These are phyloP conservation scores for Mucor circinelloides DNA, from an alignment of 371 early-diverging fungal genomes.

Conservation along the genomic window DNA sequence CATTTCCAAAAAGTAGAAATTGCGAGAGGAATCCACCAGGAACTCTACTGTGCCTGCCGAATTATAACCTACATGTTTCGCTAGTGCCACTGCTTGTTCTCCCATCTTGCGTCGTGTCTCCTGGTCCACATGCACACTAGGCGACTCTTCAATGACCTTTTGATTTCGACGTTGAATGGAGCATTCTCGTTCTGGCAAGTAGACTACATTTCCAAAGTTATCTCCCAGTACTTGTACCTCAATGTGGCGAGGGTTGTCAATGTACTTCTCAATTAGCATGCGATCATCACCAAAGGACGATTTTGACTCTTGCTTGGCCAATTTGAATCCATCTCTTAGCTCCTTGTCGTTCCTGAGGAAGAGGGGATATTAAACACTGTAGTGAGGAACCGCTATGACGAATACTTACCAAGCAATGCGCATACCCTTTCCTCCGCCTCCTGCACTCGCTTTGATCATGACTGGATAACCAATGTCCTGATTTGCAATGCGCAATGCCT, in stretches of 20 bases:
- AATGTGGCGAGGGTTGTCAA: slow-evolving; percentile 83
- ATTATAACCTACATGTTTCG: slow-evolving; percentile 81
- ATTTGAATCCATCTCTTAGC: slow-evolving; percentile 74
- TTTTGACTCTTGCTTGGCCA: slow-evolving; percentile 81
- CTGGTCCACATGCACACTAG: slow-evolving; percentile 68
- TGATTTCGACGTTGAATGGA: slow-evolving; percentile 92
- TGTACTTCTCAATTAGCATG: slow-evolving; percentile 90
- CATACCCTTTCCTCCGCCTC: slow-evolving; percentile 93
- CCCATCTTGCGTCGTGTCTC: slow-evolving; percentile 77
- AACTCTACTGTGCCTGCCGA: slow-evolving; percentile 84
- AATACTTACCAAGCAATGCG: slow-evolving; percentile 63
- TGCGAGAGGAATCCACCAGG: slow-evolving; percentile 63
- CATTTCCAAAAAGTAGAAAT: slow-evolving; percentile 90
- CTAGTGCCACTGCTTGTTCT: slow-evolving; percentile 80
- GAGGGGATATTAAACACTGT: background rate
- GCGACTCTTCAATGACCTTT: slow-evolving; percentile 84
- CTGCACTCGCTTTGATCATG: slow-evolving; percentile 84
- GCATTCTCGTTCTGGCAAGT: slow-evolving; percentile 91
- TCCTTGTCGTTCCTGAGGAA: slow-evolving; percentile 61
- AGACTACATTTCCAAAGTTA: slow-evolving; percentile 72
- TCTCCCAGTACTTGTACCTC: slow-evolving; percentile 87
- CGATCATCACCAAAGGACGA: slow-evolving; percentile 87
- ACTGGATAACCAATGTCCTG: slow-evolving; percentile 72
- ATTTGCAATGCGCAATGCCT: slow-evolving; percentile 53
- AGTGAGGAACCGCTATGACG: background rate